These are phyloP conservation scores for Vigna mungo DNA, from an alignment of 306 rosid species.

Conservation along the genomic window DNA sequence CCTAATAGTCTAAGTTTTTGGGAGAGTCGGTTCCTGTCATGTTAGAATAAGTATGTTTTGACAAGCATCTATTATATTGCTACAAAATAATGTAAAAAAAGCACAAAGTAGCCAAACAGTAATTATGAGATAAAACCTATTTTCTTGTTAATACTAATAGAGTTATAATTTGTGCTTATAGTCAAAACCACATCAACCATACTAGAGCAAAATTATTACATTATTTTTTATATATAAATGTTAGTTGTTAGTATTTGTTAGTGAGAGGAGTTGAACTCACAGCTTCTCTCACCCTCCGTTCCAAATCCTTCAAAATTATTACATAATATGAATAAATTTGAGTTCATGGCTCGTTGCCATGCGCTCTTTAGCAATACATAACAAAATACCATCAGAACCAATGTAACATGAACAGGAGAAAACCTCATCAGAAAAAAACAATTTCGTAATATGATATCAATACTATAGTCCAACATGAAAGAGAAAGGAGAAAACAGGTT, in stretches of 20 bases:
- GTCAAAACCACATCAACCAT: not conserved
- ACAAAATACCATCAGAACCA: conserved; percentile 6
- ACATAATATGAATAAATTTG: not conserved
- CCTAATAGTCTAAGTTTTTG: not conserved
- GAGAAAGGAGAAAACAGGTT: not conserved
- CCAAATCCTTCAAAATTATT: not conserved
- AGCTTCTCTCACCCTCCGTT: no score
- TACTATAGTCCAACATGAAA: not conserved
- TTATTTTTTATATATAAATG: no score
- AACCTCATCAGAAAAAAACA: not conserved
- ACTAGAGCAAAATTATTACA: not conserved
- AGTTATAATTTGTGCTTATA: not conserved
- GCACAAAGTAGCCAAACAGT: not conserved
- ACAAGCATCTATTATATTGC: not conserved
- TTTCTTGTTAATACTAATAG: not conserved
- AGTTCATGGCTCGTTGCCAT: not conserved
- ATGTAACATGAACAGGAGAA: not conserved
- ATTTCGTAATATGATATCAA: not conserved
- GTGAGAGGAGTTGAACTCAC: no score
- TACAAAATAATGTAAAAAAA: not conserved
- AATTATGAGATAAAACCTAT: not conserved
- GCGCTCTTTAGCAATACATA: not conserved
- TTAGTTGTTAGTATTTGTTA: no score
- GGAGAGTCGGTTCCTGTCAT: not conserved
- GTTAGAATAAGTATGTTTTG: not conserved